Evolutionary conservation across 164 flowering plant genomes (phyloP), one percentile per base, ranked within the genome.

Genomic region (Nymphaea thermarum): DNA sequence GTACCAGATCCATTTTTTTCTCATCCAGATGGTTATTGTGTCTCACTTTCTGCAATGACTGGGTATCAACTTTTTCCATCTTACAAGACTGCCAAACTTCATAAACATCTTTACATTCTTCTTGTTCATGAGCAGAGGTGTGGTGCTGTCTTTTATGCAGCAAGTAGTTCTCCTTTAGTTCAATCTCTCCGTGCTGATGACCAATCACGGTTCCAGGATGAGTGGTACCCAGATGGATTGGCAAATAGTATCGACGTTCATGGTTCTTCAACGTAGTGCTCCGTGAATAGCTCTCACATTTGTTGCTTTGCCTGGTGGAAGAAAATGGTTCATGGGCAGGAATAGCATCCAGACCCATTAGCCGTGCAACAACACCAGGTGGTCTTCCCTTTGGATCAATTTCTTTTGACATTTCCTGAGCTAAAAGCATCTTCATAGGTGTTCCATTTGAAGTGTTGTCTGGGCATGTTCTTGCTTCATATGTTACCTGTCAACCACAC

Each of bases 371-470:
- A 68, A 94, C 79, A 82, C 76, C 85, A 62, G 96, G 91, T 17
- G 95, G 82, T 62, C 78, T 84, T 60, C 77, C 80, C 72, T 77
- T 87, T 68, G 82, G 75, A 63, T 82, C 86, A 41, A 75, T 71
- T 73, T 91, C 96, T 76, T 82, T 86, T 4, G 90, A 91, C 97
- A 91, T 86, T 79, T 94, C 98, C 71, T 85, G 87, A 70, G 86
- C 99, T 66, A 91, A 82, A 60, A 94, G 96, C 84, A 83, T 85
- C 81, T 94, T 94, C 87, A 94, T 90, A 66, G 99, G 96, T 66
- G 90, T 88, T 76, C 89, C 88, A 74, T 73, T 80, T 11, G 80
- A 71, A 75, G 78, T 85, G 63, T 77, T 81, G 78, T 79, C 82
- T 60, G 84, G 82, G 64, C 80, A 74, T 66, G 77, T 80, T 60